These are phyloP conservation scores for Hericium coralloides DNA, from an alignment of 768 basidiomycete species.

Conservation along the genomic window DNA sequence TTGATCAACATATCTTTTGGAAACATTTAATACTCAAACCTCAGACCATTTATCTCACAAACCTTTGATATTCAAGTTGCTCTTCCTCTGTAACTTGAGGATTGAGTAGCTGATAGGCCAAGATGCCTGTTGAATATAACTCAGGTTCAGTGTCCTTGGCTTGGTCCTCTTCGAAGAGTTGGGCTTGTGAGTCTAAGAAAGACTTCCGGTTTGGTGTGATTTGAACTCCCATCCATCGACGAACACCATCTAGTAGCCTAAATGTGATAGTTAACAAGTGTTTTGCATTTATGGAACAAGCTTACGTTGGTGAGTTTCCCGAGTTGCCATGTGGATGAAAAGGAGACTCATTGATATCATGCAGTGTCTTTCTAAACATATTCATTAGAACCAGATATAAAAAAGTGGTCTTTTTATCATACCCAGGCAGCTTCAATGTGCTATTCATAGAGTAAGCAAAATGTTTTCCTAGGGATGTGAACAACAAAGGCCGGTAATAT, in stretches of 20 bases:
- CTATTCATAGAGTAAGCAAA: constrained; percentile 93
- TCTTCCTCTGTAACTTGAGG: constrained; percentile 13
- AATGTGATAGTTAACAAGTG: not conserved
- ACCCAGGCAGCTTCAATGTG: constrained; percentile 78
- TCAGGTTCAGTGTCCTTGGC: constrained; percentile 4
- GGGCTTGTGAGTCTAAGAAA: not conserved
- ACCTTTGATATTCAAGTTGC: constrained; percentile 14
- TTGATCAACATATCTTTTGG: constrained; percentile 1
- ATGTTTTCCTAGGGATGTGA: constrained; percentile 80
- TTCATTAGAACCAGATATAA: not conserved
- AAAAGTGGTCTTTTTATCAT: constrained; percentile 15
- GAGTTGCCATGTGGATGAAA: constrained; percentile 51
- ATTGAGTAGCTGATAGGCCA: constrained; percentile 5
- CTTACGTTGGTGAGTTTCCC: constrained; percentile 29
- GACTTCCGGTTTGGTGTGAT: constrained; percentile 17
- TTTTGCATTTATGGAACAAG: not conserved
- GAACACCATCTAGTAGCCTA: constrained; percentile 72
- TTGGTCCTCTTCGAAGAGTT: not conserved
- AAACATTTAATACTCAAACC: not conserved
- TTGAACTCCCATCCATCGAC: constrained; percentile 65
- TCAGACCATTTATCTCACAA: not conserved
- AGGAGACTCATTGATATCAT: constrained; percentile 63
- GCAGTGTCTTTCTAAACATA: constrained; percentile 51
- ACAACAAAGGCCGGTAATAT: constrained; percentile 78
- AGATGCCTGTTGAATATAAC: constrained; percentile 5